Evolutionary conservation across 106 monocot genomes (phyloP).

Genomic region (Acanthochlamys bracteata): DNA sequence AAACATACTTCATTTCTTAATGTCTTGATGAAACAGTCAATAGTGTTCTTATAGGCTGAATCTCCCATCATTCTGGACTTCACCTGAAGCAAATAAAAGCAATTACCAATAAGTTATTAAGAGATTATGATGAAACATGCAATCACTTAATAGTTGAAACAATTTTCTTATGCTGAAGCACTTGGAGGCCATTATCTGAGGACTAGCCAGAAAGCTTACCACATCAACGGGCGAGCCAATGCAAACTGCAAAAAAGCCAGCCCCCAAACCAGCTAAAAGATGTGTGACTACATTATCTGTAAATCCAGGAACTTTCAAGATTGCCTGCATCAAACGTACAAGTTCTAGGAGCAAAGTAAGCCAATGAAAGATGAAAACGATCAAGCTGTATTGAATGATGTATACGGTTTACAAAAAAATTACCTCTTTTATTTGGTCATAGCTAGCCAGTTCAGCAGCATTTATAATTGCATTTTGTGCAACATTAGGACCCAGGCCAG

Average conservation of each 20-base stretch:
- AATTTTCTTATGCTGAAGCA: too few relatives aligned
- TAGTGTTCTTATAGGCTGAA: conserved; percentile 77
- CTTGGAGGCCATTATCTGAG: too few relatives aligned
- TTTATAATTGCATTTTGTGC: conserved; percentile 98
- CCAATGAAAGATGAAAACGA: too few relatives aligned
- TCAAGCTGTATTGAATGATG: too few relatives aligned
- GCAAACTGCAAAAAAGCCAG: conserved; percentile 92
- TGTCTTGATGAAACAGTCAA: conserved; percentile 94
- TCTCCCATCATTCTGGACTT: conserved; percentile 99
- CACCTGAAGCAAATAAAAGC: conserved; percentile 32
- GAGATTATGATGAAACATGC: too few relatives aligned
- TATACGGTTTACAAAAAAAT: too few relatives aligned
- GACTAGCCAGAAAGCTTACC: too few relatives aligned
- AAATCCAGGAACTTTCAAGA: conserved; percentile 87
- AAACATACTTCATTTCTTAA: conserved; percentile 97
- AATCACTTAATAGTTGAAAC: too few relatives aligned
- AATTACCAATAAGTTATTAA: too few relatives aligned
- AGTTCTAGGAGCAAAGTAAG: too few relatives aligned
- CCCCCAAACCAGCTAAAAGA: conserved; percentile 85
- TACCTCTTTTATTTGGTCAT: conserved; percentile 99
- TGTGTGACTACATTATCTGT: conserved; percentile 86
- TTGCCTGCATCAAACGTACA: conserved; percentile 41
- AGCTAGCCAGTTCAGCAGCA: conserved; percentile 96
- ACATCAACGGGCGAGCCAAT: conserved; percentile 98
- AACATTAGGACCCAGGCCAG: conserved; percentile 91